Evolutionary conservation across 2,329 filamentous ascomycete species (phyloP).

Genomic region (Eutypa lata): DNA sequence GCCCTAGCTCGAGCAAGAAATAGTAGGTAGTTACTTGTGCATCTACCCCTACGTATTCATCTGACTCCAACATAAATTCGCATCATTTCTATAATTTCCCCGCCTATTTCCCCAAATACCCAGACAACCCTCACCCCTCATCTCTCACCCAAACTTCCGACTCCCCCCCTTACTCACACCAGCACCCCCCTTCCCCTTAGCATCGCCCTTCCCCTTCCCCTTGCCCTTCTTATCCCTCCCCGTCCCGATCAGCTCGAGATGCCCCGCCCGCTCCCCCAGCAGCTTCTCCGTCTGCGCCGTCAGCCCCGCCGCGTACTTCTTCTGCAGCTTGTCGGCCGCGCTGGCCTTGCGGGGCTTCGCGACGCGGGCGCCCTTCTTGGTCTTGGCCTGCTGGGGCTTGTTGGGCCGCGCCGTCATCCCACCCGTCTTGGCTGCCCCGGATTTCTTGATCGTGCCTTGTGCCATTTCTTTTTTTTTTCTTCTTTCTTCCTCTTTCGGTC

Average conservation of each 20-base stretch:
- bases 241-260: conserved; percentile 58
- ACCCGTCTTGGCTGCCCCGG: conserved; percentile 38
- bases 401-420: conserved; percentile 39
- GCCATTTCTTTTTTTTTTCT: conserved; percentile 39
- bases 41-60: neutral
- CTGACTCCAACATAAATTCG: neutral
- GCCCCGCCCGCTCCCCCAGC: conserved; percentile 56
- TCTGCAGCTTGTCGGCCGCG: conserved; percentile 49
- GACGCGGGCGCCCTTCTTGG: conserved; percentile 33
- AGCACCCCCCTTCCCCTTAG: conserved; percentile 17
- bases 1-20: too few relatives aligned
- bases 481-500: neutral
- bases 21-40: too few relatives aligned
- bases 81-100: neutral
- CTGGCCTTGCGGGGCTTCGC: conserved; percentile 24
- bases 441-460: conserved; percentile 52
- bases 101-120: too few relatives aligned
- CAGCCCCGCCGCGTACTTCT: conserved; percentile 54
- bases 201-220: conserved; percentile 27
- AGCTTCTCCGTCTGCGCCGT: conserved; percentile 54
- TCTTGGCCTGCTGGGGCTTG: conserved; percentile 44
- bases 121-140: neutral
- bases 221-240: conserved; percentile 39
- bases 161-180: conserved; percentile 46
- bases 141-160: conserved; percentile 52